These are phyloP conservation scores for Allomyces arbusculus DNA, from an alignment of 192 early-diverging fungal species.

Conservation along the genomic window DNA sequence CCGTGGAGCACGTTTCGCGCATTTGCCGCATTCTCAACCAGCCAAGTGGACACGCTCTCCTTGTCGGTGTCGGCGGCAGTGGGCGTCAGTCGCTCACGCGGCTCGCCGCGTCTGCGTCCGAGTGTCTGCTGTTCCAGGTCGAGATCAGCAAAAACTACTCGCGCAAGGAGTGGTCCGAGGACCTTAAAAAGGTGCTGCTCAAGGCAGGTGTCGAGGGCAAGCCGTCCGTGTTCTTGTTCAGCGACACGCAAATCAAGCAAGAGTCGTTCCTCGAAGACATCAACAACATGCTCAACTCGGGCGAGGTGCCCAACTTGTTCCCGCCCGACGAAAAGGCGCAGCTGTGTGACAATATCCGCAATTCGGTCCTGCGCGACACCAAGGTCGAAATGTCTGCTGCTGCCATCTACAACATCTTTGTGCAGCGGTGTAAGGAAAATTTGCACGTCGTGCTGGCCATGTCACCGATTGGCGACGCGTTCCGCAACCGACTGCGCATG, in stretches of 20 bases:
- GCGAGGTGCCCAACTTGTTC: constrained; percentile 94
- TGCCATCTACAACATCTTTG: constrained; percentile 97
- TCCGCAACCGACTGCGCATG: constrained; percentile 79
- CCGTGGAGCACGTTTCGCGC: constrained; percentile 87
- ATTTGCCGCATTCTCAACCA: constrained; percentile 97
- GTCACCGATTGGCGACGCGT: constrained; percentile 87
- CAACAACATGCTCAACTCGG: constrained; percentile 96
- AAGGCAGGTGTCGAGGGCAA: constrained; percentile 90
- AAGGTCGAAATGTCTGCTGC: constrained; percentile 78
- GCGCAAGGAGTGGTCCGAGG: constrained; percentile 92
- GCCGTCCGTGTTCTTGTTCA: constrained; percentile 91
- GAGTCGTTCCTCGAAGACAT: constrained; percentile 95
- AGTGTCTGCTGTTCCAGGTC: constrained; percentile 82
- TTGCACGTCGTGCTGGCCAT: constrained; percentile 99
- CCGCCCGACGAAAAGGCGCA: constrained; percentile 92
- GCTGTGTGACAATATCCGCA: constrained; percentile 81
- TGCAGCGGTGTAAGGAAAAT: constrained; percentile 82
- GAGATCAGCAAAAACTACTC: constrained; percentile 92
- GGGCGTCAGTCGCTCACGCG: constrained; percentile 95
- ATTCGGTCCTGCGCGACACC: constrained; percentile 81
- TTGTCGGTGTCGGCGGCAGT: constrained; percentile 91
- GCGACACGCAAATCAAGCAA: constrained; percentile 92
- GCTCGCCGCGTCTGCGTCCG: constrained; percentile 99
- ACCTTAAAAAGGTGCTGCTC: constrained; percentile 70
- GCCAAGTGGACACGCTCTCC: constrained; percentile 87